phyloP scores from a whole-genome alignment of 768 basidiomycete genomes.

The Sarcomyxa edulis region DNA sequence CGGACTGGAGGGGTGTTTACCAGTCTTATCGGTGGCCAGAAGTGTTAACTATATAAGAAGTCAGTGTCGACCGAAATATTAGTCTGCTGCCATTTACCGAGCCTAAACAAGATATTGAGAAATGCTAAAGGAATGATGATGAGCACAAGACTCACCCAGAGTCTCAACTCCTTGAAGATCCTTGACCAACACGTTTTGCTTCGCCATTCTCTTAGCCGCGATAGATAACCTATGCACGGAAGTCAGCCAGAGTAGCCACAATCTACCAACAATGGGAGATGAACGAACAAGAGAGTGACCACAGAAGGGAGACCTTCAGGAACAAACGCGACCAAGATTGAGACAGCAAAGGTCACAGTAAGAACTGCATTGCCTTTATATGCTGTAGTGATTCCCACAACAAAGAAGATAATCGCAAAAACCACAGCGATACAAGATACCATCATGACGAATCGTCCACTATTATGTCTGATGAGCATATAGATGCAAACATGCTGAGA shows the following conservation, averaged over 20 bases:
- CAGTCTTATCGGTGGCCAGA: constrained; percentile 70
- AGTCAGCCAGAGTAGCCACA: constrained; percentile 1
- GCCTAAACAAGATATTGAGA: constrained; percentile 38
- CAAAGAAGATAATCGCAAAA: constrained; percentile 61
- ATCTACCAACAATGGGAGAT: background rate
- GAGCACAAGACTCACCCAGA: constrained; percentile 46
- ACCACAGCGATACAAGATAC: constrained; percentile 57
- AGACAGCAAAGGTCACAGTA: constrained; percentile 54
- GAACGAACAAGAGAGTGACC: constrained; percentile 46
- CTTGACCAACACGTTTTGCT: constrained; percentile 68
- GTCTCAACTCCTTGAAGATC: constrained; percentile 72
- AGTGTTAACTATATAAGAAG: constrained; percentile 45
- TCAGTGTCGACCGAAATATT: constrained; percentile 6
- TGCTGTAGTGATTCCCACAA: constrained; percentile 58
- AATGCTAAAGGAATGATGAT: background rate
- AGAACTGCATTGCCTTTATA: constrained; percentile 57
- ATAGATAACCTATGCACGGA: constrained; percentile 40
- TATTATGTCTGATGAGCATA: constrained; percentile 14
- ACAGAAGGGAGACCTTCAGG: constrained; percentile 62
- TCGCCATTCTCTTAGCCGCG: constrained; percentile 68
- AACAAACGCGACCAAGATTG: constrained; percentile 45
- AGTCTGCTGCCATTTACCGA: constrained; percentile 24
- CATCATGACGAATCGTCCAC: constrained; percentile 55
- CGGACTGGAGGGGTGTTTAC: too few relatives aligned
- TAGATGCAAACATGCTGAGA: constrained; percentile 4